Percentiles rank a stretch among this genome's conserved stretches.
Evolutionary conservation across 768 basidiomycete species (phyloP).

Genomic region (Amanita subjunquillea): DNA sequence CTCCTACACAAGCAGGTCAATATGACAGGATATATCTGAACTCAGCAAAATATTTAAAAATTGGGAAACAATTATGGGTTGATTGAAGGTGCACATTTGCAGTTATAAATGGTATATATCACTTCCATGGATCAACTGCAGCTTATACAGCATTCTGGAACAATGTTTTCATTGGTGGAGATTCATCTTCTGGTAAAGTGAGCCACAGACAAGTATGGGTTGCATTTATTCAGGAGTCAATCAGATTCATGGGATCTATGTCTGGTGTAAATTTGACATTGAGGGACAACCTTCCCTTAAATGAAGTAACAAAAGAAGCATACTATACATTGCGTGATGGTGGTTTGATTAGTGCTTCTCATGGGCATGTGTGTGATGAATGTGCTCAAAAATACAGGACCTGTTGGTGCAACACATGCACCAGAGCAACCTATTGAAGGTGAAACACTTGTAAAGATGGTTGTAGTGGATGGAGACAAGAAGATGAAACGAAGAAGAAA

Average conservation of each 20-base stretch:
- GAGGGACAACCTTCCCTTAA: too few relatives aligned
- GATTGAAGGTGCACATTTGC: neutral
- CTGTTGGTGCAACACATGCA: too few relatives aligned
- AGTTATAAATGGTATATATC: neutral
- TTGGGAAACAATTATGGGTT: constrained; percentile 4
- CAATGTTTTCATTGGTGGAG: neutral
- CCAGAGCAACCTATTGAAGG: too few relatives aligned
- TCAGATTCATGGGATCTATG: neutral
- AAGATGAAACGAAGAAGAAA: too few relatives aligned
- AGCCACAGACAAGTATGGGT: neutral
- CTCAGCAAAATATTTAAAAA: constrained; percentile 2
- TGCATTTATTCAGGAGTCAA: neutral
- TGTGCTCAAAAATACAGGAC: neutral
- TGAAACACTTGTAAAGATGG: too few relatives aligned
- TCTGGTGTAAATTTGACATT: neutral
- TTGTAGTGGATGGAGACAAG: too few relatives aligned
- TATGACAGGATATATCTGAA: neutral
- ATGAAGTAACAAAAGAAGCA: too few relatives aligned
- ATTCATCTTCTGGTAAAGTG: neutral
- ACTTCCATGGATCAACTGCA: neutral
- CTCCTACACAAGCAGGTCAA: neutral
- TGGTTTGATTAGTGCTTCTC: neutral
- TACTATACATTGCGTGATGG: too few relatives aligned
- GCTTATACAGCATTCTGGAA: neutral
- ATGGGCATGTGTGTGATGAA: neutral